Evolutionary conservation across 1,284 basidiomycete genomes (phyloP).

Genomic region (Irpex rosettiformis): DNA sequence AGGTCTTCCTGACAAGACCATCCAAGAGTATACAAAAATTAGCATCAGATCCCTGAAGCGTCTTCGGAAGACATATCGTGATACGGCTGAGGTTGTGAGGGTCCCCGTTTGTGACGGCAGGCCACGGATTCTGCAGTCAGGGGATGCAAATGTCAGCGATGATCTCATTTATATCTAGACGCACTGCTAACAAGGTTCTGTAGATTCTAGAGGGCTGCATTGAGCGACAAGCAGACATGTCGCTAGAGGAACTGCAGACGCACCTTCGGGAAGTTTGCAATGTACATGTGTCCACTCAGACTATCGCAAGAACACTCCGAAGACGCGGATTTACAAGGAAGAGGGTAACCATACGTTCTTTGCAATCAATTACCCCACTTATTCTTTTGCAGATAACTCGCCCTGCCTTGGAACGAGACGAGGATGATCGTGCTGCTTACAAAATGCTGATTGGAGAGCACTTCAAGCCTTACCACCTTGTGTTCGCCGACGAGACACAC

Average conservation of each 20-base stretch:
- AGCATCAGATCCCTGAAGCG: constrained; percentile 1
- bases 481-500: constrained; percentile 34
- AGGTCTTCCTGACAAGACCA: not conserved
- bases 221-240: constrained; percentile 11
- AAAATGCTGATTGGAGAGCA: constrained; percentile 7
- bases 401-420: constrained; percentile 11
- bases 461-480: constrained; percentile 5
- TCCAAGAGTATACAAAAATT: not conserved
- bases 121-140: not conserved
- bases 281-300: not conserved
- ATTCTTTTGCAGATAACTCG: constrained; percentile 7
- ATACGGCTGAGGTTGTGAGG: not conserved
- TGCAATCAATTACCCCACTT: not conserved
- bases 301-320: constrained; percentile 8
- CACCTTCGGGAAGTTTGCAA: constrained; percentile 3
- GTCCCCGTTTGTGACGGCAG: not conserved
- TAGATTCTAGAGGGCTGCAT: constrained; percentile 8
- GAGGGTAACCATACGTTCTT: not conserved
- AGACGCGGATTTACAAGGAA: constrained; percentile 9
- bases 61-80: constrained; percentile 1
- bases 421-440: constrained; percentile 10
- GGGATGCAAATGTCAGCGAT: not conserved
- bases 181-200: not conserved
- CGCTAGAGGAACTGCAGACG: constrained; percentile 6
- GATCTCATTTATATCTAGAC: not conserved